Conservation (phyloP, 352 stramenopile species). For the Globisporangium ultimum region DNA sequence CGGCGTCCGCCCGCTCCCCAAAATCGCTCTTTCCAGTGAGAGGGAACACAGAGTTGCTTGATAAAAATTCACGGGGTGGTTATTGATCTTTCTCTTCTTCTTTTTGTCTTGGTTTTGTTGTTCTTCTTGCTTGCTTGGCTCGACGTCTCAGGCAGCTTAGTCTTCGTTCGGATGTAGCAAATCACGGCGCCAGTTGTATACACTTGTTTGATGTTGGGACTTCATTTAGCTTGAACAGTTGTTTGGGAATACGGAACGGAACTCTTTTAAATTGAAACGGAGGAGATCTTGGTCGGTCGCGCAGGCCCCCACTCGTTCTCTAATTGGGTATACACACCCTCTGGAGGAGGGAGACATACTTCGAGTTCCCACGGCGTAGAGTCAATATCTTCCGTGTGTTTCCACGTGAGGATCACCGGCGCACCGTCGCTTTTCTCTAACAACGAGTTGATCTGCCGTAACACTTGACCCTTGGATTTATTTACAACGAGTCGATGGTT, state of each 20-base stretch:
- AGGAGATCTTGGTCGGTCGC: slow-evolving; percentile 79
- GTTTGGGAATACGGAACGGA: slow-evolving; percentile 14
- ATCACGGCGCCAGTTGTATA: slow-evolving; percentile 8
- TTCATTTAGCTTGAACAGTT: neutral
- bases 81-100: slow-evolving; percentile 1
- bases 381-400: slow-evolving; percentile 78
- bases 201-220: slow-evolving; percentile 8
- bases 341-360: slow-evolving; percentile 67
- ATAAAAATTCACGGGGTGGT: slow-evolving; percentile 8
- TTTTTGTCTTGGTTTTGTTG: slow-evolving; percentile 4
- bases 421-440: slow-evolving; percentile 70
- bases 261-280: slow-evolving; percentile 73
- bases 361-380: slow-evolving; percentile 76
- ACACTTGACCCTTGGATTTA: slow-evolving; percentile 80
- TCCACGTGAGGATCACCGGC: slow-evolving; percentile 76
- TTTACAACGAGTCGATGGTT: slow-evolving; percentile 87
- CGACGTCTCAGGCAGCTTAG: slow-evolving; percentile 1
- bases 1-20: no score
- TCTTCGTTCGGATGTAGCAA: slow-evolving; percentile 8
- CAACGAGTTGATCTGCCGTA: slow-evolving; percentile 75
- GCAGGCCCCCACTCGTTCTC: slow-evolving; percentile 86
- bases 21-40: slow-evolving; percentile 20
- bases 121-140: slow-evolving; percentile 7
- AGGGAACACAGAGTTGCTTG: slow-evolving; percentile 15
- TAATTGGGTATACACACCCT: slow-evolving; percentile 75